phyloP scores from a whole-genome alignment of 2,329 filamentous ascomycete genomes.

The Aspergillus persii region DNA sequence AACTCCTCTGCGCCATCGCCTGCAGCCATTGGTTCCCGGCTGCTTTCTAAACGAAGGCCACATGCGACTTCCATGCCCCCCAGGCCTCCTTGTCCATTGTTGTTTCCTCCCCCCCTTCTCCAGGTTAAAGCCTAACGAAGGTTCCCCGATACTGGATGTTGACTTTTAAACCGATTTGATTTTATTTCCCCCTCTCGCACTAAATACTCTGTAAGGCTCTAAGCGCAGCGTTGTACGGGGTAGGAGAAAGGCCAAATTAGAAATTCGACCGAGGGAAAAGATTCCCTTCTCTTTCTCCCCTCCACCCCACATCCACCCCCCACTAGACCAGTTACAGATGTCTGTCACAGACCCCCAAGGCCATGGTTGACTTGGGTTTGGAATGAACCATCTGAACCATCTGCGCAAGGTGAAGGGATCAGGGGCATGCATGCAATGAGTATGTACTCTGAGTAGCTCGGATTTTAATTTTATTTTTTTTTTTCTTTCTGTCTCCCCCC shows the following conservation, averaged over 20 bases:
- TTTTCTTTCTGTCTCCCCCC: background rate
- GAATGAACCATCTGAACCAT: constrained; percentile 14
- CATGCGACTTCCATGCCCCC: background rate
- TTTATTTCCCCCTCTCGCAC: background rate
- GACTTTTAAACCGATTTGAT: too few species aligned
- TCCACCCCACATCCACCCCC: constrained; percentile 7
- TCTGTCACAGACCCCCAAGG: constrained; percentile 18
- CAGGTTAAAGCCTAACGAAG: background rate
- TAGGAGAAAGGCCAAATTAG: background rate
- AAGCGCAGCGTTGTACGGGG: background rate
- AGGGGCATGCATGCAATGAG: constrained; percentile 6
- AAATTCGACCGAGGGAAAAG: background rate
- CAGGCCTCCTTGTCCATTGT: background rate
- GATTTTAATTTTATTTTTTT: background rate
- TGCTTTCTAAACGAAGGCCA: background rate
- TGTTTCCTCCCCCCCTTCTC: background rate
- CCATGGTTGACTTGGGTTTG: constrained; percentile 15
- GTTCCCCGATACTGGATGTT: too few species aligned
- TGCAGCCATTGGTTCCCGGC: constrained; percentile 8
- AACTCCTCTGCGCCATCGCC: constrained; percentile 2
- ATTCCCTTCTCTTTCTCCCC: background rate
- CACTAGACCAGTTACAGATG: constrained; percentile 10
- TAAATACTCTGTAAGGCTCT: background rate
- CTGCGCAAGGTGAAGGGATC: constrained; percentile 9
- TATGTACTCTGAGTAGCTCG: background rate